phyloP scores from a whole-genome alignment of 2,329 filamentous ascomycete genomes.

The Colletotrichum sp. region DNA sequence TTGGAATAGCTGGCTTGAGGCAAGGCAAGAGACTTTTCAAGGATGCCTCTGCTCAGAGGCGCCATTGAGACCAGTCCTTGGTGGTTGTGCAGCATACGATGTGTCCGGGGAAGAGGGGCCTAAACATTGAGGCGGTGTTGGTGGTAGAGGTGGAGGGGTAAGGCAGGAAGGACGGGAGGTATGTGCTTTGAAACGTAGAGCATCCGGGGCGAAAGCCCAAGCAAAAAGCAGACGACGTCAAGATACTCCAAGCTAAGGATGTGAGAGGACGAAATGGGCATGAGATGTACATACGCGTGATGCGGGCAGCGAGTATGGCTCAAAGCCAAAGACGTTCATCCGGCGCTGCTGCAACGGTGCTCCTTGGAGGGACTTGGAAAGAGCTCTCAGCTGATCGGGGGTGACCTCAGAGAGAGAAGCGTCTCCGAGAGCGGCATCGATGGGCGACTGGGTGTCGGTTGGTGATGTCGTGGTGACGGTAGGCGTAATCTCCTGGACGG shows the following conservation, averaged over 20 bases:
- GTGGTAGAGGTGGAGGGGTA: neutral
- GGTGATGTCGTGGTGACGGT: conserved; percentile 46
- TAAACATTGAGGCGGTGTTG: conserved; percentile 1
- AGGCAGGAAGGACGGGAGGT: neutral
- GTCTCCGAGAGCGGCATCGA: conserved; percentile 25
- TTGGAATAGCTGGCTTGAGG: neutral
- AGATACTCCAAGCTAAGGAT: neutral
- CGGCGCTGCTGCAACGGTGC: conserved; percentile 81
- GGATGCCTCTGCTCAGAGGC: neutral
- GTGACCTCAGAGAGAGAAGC: conserved; percentile 47
- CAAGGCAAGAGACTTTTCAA: neutral
- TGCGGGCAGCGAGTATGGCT: conserved; percentile 85
- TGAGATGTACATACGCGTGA: conserved; percentile 71
- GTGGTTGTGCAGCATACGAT: neutral
- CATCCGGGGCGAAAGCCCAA: neutral
- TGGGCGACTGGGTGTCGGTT: conserved; percentile 24
- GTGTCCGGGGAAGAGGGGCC: neutral
- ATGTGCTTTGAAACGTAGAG: conserved; percentile 16
- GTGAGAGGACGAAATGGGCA: neutral
- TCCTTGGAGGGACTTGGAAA: conserved; percentile 76
- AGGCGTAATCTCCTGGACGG: conserved; percentile 69
- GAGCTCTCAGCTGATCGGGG: conserved; percentile 70
- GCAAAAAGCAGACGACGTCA: conserved; percentile 10
- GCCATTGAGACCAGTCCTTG: neutral
- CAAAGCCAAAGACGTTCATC: conserved; percentile 87